Conservation (phyloP, 2,329 filamentous ascomycete species). For the Lasiodiplodia sp. region DNA sequence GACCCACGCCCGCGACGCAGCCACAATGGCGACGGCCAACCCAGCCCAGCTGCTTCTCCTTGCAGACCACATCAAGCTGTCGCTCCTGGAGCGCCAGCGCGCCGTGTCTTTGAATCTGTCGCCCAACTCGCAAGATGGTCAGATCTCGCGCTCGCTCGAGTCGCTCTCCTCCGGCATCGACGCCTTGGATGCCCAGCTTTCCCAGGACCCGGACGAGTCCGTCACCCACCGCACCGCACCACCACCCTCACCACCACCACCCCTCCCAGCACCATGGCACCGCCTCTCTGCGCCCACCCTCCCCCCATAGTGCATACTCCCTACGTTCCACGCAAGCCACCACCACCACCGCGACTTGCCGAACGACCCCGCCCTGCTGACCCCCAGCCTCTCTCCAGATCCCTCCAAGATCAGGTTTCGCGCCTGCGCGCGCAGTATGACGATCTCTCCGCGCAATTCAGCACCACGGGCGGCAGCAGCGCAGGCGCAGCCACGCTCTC, state of each 20-base stretch:
- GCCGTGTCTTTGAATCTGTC: conserved; percentile 82
- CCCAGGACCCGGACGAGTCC: conserved; percentile 65
- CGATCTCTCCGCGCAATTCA: conserved; percentile 82
- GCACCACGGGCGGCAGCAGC: conserved; percentile 60
- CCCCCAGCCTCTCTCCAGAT: conserved; percentile 41
- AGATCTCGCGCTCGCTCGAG: conserved; percentile 87
- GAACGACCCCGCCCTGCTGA: conserved; percentile 17
- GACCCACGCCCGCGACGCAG: conserved; percentile 8
- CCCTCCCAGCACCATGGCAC: conserved; percentile 21
- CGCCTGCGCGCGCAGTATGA: conserved; percentile 76
- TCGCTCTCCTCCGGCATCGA: conserved; percentile 83
- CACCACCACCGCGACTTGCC: conserved; percentile 10
- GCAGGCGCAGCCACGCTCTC: conserved; percentile 47
- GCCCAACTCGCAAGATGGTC: conserved; percentile 81
- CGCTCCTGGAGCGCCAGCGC: conserved; percentile 88
- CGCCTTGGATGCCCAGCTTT: conserved; percentile 69
- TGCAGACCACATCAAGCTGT: conserved; percentile 96
- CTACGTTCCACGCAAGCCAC: conserved; percentile 28
- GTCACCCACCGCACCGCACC: conserved; percentile 29
- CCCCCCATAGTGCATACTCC: conserved; percentile 10
- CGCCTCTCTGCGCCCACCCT: not conserved
- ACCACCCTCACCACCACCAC: not conserved
- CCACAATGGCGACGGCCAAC: conserved; percentile 52
- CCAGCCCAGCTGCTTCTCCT: conserved; percentile 85
- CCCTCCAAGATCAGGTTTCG: conserved; percentile 69